phyloP scores from a whole-genome alignment of 1,139 yeast species.

The Debaryomyces robertsiae region DNA sequence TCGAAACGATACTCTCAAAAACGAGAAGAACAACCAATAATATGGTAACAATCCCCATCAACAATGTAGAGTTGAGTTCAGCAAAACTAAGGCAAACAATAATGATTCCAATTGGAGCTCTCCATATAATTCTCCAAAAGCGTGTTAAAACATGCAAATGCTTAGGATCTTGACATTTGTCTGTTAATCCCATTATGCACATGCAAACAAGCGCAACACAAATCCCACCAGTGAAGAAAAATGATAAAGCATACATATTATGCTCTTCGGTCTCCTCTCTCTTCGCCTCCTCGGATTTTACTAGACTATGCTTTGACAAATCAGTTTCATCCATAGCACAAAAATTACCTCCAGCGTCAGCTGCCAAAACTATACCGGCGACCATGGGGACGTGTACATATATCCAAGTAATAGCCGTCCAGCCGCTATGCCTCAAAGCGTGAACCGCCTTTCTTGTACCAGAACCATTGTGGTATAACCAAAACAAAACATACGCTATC shows the following conservation, averaged over 20 bases:
- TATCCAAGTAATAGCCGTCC: conserved; percentile 51
- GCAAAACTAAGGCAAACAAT: conserved; percentile 51
- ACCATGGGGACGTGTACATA: conserved; percentile 56
- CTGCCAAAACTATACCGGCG: conserved; percentile 55
- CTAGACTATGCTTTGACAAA: conserved; percentile 9
- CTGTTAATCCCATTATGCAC: conserved; percentile 41
- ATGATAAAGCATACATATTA: conserved; percentile 40
- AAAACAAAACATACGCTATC: conserved; percentile 53
- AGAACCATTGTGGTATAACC: conserved; percentile 60
- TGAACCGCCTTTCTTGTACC: conserved; percentile 53
- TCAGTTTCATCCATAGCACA: conserved; percentile 23
- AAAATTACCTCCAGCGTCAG: conserved; percentile 64
- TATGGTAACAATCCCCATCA: conserved; percentile 47
- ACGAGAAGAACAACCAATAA: conserved; percentile 34
- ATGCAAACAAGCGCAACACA: conserved; percentile 41
- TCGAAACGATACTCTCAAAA: conserved; percentile 37
- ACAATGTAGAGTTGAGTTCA: conserved; percentile 40
- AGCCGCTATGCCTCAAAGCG: conserved; percentile 53
- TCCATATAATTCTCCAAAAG: conserved; percentile 41
- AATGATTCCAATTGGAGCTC: conserved; percentile 41
- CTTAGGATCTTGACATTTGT: conserved; percentile 39
- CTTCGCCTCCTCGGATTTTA: conserved; percentile 10
- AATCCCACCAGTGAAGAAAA: conserved; percentile 54
- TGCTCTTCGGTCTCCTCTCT: conserved; percentile 27
- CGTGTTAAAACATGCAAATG: conserved; percentile 33